Evolutionary conservation across 176 grass and related monocot species (phyloP).

Genomic region (Zoysia pacifica): DNA sequence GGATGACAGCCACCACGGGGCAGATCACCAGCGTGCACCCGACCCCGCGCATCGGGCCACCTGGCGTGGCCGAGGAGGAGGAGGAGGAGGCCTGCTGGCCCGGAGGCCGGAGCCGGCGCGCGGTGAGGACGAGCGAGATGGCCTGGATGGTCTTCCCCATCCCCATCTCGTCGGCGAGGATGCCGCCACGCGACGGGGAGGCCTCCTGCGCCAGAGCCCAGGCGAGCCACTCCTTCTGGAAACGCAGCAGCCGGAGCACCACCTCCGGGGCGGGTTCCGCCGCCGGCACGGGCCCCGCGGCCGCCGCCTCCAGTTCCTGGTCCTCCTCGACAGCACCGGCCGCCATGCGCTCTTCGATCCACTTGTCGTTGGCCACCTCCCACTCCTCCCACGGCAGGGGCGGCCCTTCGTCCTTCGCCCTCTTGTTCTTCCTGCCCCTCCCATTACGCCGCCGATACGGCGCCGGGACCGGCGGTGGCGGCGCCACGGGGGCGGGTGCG

Average conservation of each 20-base stretch:
- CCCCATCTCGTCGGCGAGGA: slow-evolving; percentile 96
- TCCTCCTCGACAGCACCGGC: not conserved
- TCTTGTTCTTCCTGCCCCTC: slow-evolving; percentile 26
- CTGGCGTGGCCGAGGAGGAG: not conserved
- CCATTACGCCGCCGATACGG: not conserved
- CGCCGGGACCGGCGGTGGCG: not conserved
- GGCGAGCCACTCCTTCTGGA: slow-evolving; percentile 94
- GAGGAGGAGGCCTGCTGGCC: not conserved
- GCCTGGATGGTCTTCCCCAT: slow-evolving; percentile 99
- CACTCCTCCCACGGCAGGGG: slow-evolving; percentile 66
- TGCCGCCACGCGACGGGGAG: slow-evolving; percentile 58
- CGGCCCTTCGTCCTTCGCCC: not conserved
- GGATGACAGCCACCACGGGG: slow-evolving; percentile 82
- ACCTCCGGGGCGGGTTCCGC: slow-evolving; percentile 59
- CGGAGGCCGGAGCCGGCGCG: slow-evolving; percentile 34
- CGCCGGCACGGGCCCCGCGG: not conserved
- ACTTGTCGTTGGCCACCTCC: slow-evolving; percentile 56
- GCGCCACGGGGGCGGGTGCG: not conserved
- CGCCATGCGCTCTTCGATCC: slow-evolving; percentile 44
- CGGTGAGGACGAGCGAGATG: slow-evolving; percentile 81
- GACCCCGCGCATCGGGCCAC: not conserved
- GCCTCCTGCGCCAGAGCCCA: slow-evolving; percentile 87
- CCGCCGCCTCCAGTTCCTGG: not conserved
- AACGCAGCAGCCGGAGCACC: slow-evolving; percentile 69
- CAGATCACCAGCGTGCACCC: slow-evolving; percentile 82